These are phyloP conservation scores for Metschnikowia proteae DNA, from an alignment of 805 yeast species.

Conservation along the genomic window DNA sequence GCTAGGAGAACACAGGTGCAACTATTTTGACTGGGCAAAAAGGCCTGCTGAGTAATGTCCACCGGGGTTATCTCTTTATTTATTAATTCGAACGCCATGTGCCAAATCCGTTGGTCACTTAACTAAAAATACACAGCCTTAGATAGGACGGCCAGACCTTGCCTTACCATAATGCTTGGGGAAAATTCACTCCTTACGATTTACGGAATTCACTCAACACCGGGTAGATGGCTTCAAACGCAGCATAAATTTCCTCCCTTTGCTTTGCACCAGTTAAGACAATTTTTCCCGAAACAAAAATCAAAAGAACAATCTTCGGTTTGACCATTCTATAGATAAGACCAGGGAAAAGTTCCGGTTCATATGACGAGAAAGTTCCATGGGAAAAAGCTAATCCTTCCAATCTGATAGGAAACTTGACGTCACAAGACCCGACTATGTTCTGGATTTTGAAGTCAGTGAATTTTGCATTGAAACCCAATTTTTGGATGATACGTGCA, in stretches of 20 bases:
- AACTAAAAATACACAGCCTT: constrained; percentile 8
- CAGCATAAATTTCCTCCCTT: constrained; percentile 96
- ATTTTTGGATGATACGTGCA: constrained; percentile 95
- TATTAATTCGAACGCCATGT: constrained; percentile 4
- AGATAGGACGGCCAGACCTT: neutral
- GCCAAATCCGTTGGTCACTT: neutral
- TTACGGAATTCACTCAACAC: constrained; percentile 97
- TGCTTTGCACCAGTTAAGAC: constrained; percentile 98
- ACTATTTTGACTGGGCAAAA: constrained; percentile 18
- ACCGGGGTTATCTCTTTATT: neutral
- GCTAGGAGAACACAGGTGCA: constrained; percentile 17
- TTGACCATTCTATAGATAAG: constrained; percentile 98
- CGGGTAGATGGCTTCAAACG: constrained; percentile 97
- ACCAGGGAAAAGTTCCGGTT: constrained; percentile 98
- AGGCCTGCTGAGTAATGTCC: constrained; percentile 2
- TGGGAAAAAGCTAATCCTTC: constrained; percentile 98
- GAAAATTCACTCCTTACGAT: constrained; percentile 32
- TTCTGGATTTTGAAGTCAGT: constrained; percentile 98
- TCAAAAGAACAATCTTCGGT: constrained; percentile 92
- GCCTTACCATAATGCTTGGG: neutral
- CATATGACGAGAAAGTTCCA: constrained; percentile 98
- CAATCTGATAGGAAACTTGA: constrained; percentile 92
- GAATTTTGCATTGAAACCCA: constrained; percentile 96
- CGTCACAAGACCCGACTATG: constrained; percentile 98
- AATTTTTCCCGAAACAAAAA: constrained; percentile 95